Percentiles rank a stretch among this genome's conserved stretches.
Evolutionary conservation across 352 stramenopile genomes (phyloP).

Genomic region (Phytophthora agathidicida): DNA sequence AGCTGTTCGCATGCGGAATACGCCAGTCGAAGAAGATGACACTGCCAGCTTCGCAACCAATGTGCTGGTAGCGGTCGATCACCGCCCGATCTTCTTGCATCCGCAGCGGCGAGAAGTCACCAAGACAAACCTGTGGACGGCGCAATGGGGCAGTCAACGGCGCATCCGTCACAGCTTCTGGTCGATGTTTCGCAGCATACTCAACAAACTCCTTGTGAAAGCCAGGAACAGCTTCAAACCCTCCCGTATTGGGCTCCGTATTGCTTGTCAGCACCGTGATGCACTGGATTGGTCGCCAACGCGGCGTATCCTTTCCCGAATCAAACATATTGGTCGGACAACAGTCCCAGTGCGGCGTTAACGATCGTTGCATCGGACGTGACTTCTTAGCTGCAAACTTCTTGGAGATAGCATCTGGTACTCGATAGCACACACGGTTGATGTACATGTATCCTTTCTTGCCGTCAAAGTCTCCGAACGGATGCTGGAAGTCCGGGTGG

Average conservation of each 20-base stretch:
- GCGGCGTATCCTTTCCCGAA: slow-evolving; percentile 70
- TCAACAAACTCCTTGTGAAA: slow-evolving; percentile 87
- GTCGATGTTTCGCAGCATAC: slow-evolving; percentile 52
- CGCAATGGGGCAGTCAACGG: slow-evolving; percentile 14
- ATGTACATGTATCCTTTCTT: slow-evolving; percentile 89
- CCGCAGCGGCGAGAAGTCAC: slow-evolving; percentile 87
- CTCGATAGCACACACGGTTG: slow-evolving; percentile 85
- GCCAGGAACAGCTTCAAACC: slow-evolving; percentile 85
- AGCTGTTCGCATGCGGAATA: slow-evolving; percentile 89
- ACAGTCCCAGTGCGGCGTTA: slow-evolving; percentile 90
- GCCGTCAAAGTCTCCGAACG: slow-evolving; percentile 70
- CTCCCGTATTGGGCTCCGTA: slow-evolving; percentile 66
- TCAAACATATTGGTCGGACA: slow-evolving; percentile 80
- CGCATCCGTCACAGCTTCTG: slow-evolving; percentile 14
- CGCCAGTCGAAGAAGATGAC: slow-evolving; percentile 91
- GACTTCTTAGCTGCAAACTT: slow-evolving; percentile 71
- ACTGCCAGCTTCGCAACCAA: slow-evolving; percentile 67
- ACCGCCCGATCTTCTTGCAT: slow-evolving; percentile 83
- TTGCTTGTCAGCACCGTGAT: slow-evolving; percentile 87
- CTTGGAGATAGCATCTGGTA: slow-evolving; percentile 71
- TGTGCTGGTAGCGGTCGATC: slow-evolving; percentile 74
- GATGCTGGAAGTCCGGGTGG: slow-evolving; percentile 69
- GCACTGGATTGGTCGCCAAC: slow-evolving; percentile 90
- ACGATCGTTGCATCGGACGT: slow-evolving; percentile 80
- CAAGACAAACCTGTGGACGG: slow-evolving; percentile 81